These are phyloP conservation scores for Picochlorum sp. DNA, from an alignment of 139 green algal genomes.

Conservation along the genomic window DNA sequence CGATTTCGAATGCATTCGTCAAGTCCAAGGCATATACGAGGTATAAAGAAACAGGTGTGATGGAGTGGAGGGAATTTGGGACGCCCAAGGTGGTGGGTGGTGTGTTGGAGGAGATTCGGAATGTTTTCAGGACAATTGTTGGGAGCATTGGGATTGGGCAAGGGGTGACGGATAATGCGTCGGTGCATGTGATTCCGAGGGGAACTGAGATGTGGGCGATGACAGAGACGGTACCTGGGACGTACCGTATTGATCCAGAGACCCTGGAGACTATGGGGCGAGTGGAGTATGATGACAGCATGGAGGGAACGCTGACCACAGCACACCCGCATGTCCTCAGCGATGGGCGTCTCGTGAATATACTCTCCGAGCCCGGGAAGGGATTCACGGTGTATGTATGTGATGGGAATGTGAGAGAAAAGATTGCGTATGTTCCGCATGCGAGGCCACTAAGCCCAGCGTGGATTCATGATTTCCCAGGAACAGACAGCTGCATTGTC, in stretches of 20 bases:
- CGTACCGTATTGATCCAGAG: slow-evolving; percentile 38
- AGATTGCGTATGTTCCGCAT: slow-evolving; percentile 32
- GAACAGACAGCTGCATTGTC: slow-evolving; percentile 42
- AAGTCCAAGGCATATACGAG: slow-evolving; percentile 27
- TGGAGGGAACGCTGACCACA: slow-evolving; percentile 57
- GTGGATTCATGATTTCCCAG: slow-evolving; percentile 75
- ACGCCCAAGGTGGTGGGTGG: slow-evolving; percentile 25
- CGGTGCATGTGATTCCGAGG: slow-evolving; percentile 44
- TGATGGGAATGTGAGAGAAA: slow-evolving; percentile 5
- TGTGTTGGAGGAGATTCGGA: slow-evolving; percentile 7
- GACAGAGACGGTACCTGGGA: slow-evolving; percentile 49
- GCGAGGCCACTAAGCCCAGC: slow-evolving; percentile 30
- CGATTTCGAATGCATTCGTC: slow-evolving; percentile 23
- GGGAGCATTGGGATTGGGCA: slow-evolving; percentile 16
- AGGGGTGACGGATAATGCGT: slow-evolving; percentile 67
- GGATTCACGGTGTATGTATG: slow-evolving; percentile 24
- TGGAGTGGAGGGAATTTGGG: slow-evolving; percentile 54
- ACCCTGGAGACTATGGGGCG: slow-evolving; percentile 44
- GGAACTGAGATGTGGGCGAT: slow-evolving; percentile 32
- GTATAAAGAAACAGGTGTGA: slow-evolving; percentile 30
- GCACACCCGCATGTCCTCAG: slow-evolving; percentile 52
- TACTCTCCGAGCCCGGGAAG: slow-evolving; percentile 30
- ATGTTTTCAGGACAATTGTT: slow-evolving; percentile 12
- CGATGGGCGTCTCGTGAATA: slow-evolving; percentile 56
- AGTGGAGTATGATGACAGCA: slow-evolving; percentile 20